Evolutionary conservation across 129 eudicot genomes (phyloP).

Genomic region (Flaveria linearis): DNA sequence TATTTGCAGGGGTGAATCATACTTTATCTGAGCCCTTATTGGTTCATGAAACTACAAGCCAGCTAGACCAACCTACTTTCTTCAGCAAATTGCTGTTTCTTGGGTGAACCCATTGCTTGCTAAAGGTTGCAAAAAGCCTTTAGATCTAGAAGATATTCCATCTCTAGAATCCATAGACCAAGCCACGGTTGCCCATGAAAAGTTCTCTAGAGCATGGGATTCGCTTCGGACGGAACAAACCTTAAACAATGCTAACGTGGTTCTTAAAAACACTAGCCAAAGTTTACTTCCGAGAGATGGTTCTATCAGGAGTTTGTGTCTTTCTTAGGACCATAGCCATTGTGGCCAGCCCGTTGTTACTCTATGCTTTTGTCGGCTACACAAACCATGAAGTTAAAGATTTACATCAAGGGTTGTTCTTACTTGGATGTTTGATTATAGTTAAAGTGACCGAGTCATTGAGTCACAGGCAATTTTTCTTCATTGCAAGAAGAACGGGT

Average conservation of each 20-base stretch:
- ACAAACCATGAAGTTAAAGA: slow-evolving; percentile 31
- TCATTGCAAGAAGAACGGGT: slow-evolving; percentile 59
- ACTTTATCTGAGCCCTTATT: slow-evolving; percentile 42
- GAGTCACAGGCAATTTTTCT: slow-evolving; percentile 63
- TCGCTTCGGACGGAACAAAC: slow-evolving; percentile 34
- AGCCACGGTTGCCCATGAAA: slow-evolving; percentile 42
- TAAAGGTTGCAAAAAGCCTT: slow-evolving; percentile 42
- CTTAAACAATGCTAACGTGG: slow-evolving; percentile 33
- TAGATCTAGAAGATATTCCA: slow-evolving; percentile 58
- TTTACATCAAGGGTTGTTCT: slow-evolving; percentile 40
- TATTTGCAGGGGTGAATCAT: background rate
- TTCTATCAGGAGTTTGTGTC: slow-evolving; percentile 39
- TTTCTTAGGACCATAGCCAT: slow-evolving; percentile 44
- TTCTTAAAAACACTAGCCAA: slow-evolving; percentile 37
- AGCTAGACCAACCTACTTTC: slow-evolving; percentile 35
- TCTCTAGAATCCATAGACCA: slow-evolving; percentile 47
- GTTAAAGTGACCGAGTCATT: slow-evolving; percentile 66
- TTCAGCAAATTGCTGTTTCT: slow-evolving; percentile 50
- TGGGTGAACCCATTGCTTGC: slow-evolving; percentile 60
- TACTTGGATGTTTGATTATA: slow-evolving; percentile 58
- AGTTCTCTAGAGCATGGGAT: slow-evolving; percentile 45
- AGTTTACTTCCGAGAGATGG: slow-evolving; percentile 47
- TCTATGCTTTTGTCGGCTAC: slow-evolving; percentile 55
- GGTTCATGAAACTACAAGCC: slow-evolving; percentile 14
- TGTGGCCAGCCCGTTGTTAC: slow-evolving; percentile 48